Evolutionary conservation across 2,329 filamentous ascomycete species (phyloP).

Genomic region (Fusarium circinatum): DNA sequence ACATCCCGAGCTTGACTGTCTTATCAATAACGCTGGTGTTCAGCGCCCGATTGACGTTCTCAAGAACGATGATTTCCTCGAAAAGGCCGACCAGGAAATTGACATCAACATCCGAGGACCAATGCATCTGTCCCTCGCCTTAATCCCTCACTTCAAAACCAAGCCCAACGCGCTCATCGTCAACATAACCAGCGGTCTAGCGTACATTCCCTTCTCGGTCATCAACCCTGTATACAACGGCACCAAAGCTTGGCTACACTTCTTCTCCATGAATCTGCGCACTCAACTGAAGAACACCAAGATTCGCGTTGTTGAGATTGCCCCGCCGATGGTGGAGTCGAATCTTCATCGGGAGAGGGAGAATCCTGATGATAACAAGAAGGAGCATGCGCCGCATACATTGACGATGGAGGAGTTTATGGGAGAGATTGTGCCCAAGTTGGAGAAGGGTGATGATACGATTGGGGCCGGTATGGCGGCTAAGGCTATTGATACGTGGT

Average conservation of each 20-base stretch:
- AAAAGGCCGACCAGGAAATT: conserved; percentile 65
- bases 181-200: conserved; percentile 65
- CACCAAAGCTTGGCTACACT: conserved; percentile 68
- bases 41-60: conserved; percentile 62
- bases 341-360: conserved; percentile 65
- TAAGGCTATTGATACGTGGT: conserved; percentile 56
- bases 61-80: conserved; percentile 55
- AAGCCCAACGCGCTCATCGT: conserved; percentile 57
- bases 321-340: conserved; percentile 64
- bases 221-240: conserved; percentile 69
- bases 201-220: conserved; percentile 61
- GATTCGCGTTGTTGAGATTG: conserved; percentile 64
- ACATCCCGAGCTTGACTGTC: conserved; percentile 63
- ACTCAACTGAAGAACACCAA: conserved; percentile 57
- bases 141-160: conserved; percentile 61
- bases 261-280: conserved; percentile 65
- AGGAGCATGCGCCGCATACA: conserved; percentile 56
- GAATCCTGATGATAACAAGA: conserved; percentile 69
- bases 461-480: conserved; percentile 58
- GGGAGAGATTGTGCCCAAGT: conserved; percentile 55
- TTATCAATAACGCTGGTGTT: conserved; percentile 69
- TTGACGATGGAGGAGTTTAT: conserved; percentile 66
- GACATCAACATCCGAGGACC: conserved; percentile 68
- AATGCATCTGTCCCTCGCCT: conserved; percentile 62
- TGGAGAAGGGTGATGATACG: conserved; percentile 59